phyloP scores from a whole-genome alignment of 768 basidiomycete species.

The Pilatotrama ljubarskyi region DNA sequence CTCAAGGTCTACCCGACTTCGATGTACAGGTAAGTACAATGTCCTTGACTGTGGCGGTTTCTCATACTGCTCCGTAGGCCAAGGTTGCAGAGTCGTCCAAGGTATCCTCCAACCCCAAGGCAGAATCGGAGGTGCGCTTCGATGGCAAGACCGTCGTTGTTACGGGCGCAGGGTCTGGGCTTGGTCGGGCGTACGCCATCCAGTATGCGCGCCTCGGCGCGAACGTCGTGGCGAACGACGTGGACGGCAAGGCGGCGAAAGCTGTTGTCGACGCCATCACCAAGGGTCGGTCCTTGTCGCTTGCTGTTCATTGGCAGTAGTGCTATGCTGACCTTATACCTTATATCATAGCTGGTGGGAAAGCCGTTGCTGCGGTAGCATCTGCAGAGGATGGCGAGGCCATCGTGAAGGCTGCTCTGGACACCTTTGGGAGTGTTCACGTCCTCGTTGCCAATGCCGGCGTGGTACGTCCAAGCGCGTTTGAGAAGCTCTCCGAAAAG shows the following conservation, averaged over 20 bases:
- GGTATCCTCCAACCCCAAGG: slow-evolving; percentile 67
- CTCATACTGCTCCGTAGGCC: slow-evolving; percentile 1
- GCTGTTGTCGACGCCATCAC: slow-evolving; percentile 86
- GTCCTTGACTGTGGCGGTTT: neutral
- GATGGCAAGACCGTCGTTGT: slow-evolving; percentile 90
- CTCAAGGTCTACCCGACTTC: slow-evolving; percentile 60
- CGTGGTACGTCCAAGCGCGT: slow-evolving; percentile 91
- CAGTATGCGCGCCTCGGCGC: slow-evolving; percentile 94
- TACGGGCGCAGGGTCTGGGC: slow-evolving; percentile 93
- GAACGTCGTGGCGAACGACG: slow-evolving; percentile 95
- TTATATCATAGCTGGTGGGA: slow-evolving; percentile 69
- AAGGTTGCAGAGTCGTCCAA: slow-evolving; percentile 53
- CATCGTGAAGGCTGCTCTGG: slow-evolving; percentile 84
- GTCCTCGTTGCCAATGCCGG: slow-evolving; percentile 92
- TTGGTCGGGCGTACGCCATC: slow-evolving; percentile 88
- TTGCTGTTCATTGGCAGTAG: too few relatives aligned
- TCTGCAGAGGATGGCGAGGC: slow-evolving; percentile 91
- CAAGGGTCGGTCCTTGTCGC: slow-evolving; percentile 50
- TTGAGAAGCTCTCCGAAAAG: slow-evolving; percentile 81
- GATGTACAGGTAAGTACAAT: slow-evolving; percentile 49
- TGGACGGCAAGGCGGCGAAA: slow-evolving; percentile 81
- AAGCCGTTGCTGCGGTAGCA: slow-evolving; percentile 78
- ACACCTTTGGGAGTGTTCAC: slow-evolving; percentile 87
- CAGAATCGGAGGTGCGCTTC: slow-evolving; percentile 71
- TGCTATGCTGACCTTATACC: neutral